A percentile compares a stretch with the other conserved stretches of the same genome.
Evolutionary conservation across 2,329 filamentous ascomycete species (phyloP).

Genomic region (Zymoseptoria crescenta): DNA sequence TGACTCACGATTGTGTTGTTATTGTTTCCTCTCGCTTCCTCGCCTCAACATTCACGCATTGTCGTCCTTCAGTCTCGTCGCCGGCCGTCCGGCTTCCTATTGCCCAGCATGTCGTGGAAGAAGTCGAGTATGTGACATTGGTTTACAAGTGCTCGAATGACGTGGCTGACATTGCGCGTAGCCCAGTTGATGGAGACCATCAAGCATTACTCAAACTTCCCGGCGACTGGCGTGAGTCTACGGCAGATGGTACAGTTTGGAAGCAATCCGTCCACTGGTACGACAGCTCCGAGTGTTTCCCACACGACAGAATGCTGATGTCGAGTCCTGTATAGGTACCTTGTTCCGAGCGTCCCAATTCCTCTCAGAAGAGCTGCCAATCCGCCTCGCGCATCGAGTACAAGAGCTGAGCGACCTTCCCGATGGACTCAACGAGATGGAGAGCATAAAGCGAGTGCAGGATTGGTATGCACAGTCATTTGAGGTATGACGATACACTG

Average conservation of each 20-base stretch:
- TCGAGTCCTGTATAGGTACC: slow-evolving; percentile 54
- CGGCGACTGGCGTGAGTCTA: slow-evolving; percentile 89
- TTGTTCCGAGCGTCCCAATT: slow-evolving; percentile 97
- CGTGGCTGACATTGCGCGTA: slow-evolving; percentile 11
- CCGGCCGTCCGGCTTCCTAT: slow-evolving; percentile 9
- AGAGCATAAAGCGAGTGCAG: slow-evolving; percentile 86
- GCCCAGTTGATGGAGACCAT: slow-evolving; percentile 26
- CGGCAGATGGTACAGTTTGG: slow-evolving; percentile 99
- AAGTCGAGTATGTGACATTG: slow-evolving; percentile 18
- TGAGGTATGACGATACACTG: slow-evolving; percentile 57
- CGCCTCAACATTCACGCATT: slow-evolving; percentile 5
- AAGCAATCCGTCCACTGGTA: slow-evolving; percentile 83
- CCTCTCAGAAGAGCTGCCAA: slow-evolving; percentile 94
- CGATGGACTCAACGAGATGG: slow-evolving; percentile 96
- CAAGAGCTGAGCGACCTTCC: slow-evolving; percentile 87
- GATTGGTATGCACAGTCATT: slow-evolving; percentile 99
- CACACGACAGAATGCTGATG: neutral
- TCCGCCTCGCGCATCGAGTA: slow-evolving; percentile 90
- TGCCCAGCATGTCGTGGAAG: slow-evolving; percentile 28
- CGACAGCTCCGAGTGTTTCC: slow-evolving; percentile 22
- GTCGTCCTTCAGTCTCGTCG: slow-evolving; percentile 6
- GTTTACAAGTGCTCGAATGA: slow-evolving; percentile 3
- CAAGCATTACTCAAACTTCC: slow-evolving; percentile 60
- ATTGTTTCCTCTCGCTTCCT: neutral
- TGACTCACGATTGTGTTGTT: neutral